Evolutionary conservation across 2,329 filamentous ascomycete species (phyloP).

Genomic region (Apiospora hydei): DNA sequence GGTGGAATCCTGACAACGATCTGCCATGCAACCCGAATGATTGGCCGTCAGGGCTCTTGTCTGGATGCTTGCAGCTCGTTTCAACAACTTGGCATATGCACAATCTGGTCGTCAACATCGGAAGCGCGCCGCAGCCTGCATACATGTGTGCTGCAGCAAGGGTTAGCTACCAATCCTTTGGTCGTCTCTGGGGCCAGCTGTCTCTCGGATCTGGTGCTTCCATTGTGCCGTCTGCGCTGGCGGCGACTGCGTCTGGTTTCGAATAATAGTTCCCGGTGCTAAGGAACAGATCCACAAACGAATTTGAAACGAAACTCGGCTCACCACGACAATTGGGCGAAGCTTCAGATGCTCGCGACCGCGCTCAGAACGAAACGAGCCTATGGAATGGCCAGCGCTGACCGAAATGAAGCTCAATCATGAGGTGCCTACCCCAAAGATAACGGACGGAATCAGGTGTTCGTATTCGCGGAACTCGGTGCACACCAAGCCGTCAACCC

Average conservation of each 20-base stretch:
- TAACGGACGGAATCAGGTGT: conserved; percentile 16
- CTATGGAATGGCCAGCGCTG: background rate
- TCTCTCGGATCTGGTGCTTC: conserved; percentile 4
- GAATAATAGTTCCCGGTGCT: conserved; percentile 14
- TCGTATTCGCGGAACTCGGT: conserved; percentile 1
- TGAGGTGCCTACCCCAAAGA: conserved; percentile 14
- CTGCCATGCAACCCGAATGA: background rate
- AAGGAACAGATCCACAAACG: conserved; percentile 3
- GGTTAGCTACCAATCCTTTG: conserved; percentile 15
- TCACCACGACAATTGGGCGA: conserved; percentile 2
- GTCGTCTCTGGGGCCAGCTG: background rate
- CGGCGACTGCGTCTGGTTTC: conserved; percentile 20
- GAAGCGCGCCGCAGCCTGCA: conserved; percentile 20
- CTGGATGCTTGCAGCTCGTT: conserved; percentile 20
- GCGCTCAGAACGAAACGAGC: background rate
- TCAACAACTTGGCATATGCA: conserved; percentile 9
- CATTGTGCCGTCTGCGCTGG: conserved; percentile 6
- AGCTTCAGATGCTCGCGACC: background rate
- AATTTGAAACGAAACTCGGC: background rate
- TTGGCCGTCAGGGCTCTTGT: background rate
- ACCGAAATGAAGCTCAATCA: conserved; percentile 3
- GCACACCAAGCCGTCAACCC: conserved; percentile 6
- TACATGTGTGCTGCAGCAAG: conserved; percentile 11
- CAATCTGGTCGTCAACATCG: conserved; percentile 20
- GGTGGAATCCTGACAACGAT: conserved; percentile 4